phyloP scores from a whole-genome alignment of 2,329 filamentous ascomycete species.

The Ophiocordyceps polyrhachis-furcata region DNA sequence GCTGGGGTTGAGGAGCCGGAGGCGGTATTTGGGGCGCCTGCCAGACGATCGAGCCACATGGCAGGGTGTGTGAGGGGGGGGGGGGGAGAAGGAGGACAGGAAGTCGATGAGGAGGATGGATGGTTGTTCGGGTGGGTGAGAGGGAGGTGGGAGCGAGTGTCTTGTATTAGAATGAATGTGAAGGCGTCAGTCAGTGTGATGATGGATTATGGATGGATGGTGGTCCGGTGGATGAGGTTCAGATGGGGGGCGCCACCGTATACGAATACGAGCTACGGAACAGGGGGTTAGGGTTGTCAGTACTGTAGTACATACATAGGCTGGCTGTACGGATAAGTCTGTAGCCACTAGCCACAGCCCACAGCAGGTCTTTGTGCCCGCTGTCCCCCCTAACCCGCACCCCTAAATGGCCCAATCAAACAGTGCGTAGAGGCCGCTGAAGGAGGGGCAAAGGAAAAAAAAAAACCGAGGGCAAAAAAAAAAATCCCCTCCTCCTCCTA shows the following conservation, averaged over 20 bases:
- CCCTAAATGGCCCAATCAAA: slow-evolving; percentile 15
- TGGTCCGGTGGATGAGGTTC: too few relatives aligned
- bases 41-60: slow-evolving; percentile 88
- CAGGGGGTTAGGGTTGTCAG: too few relatives aligned
- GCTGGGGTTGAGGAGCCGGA: slow-evolving; percentile 38
- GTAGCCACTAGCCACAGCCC: neutral
- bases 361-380: neutral
- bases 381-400: neutral
- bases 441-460: neutral
- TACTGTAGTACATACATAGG: too few relatives aligned
- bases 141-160: too few relatives aligned
- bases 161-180: too few relatives aligned
- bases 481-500: slow-evolving; percentile 15
- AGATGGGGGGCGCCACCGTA: too few relatives aligned
- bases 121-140: too few relatives aligned
- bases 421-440: slow-evolving; percentile 1
- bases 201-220: too few relatives aligned
- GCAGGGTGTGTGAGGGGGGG: neutral
- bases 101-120: neutral
- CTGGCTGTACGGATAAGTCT: too few relatives aligned
- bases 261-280: too few relatives aligned
- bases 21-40: slow-evolving; percentile 42
- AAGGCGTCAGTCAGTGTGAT: too few relatives aligned
- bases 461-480: slow-evolving; percentile 9
- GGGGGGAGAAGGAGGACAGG: neutral